phyloP scores from a whole-genome alignment of 139 green algal genomes.

The Chlamydomonas eustigma region DNA sequence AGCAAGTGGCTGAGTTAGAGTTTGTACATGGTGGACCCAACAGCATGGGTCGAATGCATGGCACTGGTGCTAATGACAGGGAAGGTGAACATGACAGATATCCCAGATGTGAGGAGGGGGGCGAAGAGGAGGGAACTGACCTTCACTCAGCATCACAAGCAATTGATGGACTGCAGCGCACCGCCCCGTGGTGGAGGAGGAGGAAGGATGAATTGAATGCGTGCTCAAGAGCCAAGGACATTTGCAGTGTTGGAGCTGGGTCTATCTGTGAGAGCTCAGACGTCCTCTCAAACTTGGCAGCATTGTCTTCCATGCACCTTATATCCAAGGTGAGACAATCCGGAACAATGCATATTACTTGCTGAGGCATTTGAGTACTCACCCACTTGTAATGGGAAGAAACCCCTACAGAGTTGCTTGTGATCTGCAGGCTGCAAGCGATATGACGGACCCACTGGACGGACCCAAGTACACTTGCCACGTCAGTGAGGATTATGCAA shows the following conservation, averaged over 20 bases:
- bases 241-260: neutral
- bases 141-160: neutral
- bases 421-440: neutral
- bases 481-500: neutral
- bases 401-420: too few relatives aligned
- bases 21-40: neutral
- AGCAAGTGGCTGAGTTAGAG: neutral
- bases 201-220: neutral
- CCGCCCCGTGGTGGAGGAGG: neutral
- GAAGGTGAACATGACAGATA: neutral
- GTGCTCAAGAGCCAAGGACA: neutral
- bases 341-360: neutral
- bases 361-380: neutral
- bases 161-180: neutral
- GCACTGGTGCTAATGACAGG: neutral
- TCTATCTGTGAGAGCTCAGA: neutral
- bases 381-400: too few relatives aligned
- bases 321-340: neutral
- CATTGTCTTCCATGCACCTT: constrained; percentile 2
- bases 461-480: constrained; percentile 12
- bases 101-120: constrained; percentile 1
- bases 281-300: neutral
- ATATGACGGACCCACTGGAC: neutral
- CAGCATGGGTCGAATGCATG: neutral
- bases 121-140: neutral